Percentiles rank a stretch among this genome's conserved stretches.
phyloP scores from a whole-genome alignment of 2,329 filamentous ascomycete genomes.

The Sarocladiaceae sp. region DNA sequence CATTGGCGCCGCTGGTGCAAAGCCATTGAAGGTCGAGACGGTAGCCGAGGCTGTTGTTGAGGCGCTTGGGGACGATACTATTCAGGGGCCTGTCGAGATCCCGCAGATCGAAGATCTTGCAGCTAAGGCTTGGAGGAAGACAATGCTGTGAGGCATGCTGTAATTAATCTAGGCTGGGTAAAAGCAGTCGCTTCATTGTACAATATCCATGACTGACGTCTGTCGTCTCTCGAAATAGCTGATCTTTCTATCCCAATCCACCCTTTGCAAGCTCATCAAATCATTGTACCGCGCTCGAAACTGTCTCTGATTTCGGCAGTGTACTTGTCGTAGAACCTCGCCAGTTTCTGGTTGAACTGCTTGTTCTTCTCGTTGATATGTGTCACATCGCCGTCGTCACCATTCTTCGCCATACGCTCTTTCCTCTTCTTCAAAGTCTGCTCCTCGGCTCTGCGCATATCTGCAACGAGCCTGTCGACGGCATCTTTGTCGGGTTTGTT shows the following conservation, averaged over 20 bases:
- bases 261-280: constrained; percentile 46
- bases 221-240: background rate
- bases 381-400: constrained; percentile 87
- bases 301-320: constrained; percentile 95
- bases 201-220: constrained; percentile 7
- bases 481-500: constrained; percentile 85
- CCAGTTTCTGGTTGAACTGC: constrained; percentile 97
- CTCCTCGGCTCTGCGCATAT: constrained; percentile 86
- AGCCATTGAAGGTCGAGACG: constrained; percentile 81
- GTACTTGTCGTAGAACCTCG: constrained; percentile 97
- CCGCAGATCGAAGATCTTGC: constrained; percentile 78
- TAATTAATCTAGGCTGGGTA: constrained; percentile 9
- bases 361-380: constrained; percentile 99
- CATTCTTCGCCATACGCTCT: constrained; percentile 71
- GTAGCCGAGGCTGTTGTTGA: constrained; percentile 90
- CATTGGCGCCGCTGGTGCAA: constrained; percentile 77
- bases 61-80: constrained; percentile 68
- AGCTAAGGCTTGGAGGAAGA: constrained; percentile 79
- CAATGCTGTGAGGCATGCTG: constrained; percentile 64
- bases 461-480: constrained; percentile 80
- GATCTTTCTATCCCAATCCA: background rate
- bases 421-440: constrained; percentile 78
- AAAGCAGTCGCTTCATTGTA: constrained; percentile 27
- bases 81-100: constrained; percentile 73
- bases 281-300: constrained; percentile 96